These are phyloP conservation scores for Eragrostis curvula DNA, from an alignment of 176 grass and related monocot species.

Conservation along the genomic window DNA sequence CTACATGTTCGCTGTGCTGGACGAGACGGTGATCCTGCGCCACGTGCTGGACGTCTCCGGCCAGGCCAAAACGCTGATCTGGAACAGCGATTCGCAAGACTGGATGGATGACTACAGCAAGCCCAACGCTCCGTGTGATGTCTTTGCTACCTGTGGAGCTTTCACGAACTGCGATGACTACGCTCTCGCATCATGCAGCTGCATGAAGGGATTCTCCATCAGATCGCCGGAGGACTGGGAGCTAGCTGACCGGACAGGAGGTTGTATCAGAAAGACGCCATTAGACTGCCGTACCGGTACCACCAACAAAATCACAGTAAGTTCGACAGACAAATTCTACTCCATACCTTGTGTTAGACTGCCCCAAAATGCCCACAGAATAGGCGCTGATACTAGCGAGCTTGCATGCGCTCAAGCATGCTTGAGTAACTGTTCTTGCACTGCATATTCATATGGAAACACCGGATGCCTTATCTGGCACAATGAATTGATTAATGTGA, in stretches of 20 bases:
- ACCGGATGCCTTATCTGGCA: constrained; percentile 53
- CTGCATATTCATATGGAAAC: constrained; percentile 52
- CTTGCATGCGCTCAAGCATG: constrained; percentile 47
- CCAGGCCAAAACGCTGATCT: constrained; percentile 31
- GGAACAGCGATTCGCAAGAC: constrained; percentile 32
- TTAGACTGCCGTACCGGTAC: constrained; percentile 39
- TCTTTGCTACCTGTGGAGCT: constrained; percentile 54
- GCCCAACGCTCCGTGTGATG: constrained; percentile 55
- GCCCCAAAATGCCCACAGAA: constrained; percentile 37
- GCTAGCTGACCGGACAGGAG: constrained; percentile 47
- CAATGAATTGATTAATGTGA: constrained; percentile 52
- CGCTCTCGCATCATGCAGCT: constrained; percentile 45
- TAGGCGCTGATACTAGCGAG: constrained; percentile 31
- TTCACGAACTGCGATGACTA: constrained; percentile 55
- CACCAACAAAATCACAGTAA: constrained; percentile 19
- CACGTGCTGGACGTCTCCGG: constrained; percentile 48
- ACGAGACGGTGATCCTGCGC: constrained; percentile 25
- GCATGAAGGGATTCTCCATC: constrained; percentile 55
- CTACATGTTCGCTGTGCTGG: constrained; percentile 35
- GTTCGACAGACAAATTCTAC: constrained; percentile 50
- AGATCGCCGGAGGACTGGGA: constrained; percentile 43
- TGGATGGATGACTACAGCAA: constrained; percentile 44
- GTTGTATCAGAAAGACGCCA: constrained; percentile 54
- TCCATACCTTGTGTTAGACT: constrained; percentile 41
- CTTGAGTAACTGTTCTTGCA: constrained; percentile 57